Evolutionary conservation across 352 stramenopile genomes (phyloP), one percentile per base, ranked within the genome.

Genomic region (Phytophthora lateralis): DNA sequence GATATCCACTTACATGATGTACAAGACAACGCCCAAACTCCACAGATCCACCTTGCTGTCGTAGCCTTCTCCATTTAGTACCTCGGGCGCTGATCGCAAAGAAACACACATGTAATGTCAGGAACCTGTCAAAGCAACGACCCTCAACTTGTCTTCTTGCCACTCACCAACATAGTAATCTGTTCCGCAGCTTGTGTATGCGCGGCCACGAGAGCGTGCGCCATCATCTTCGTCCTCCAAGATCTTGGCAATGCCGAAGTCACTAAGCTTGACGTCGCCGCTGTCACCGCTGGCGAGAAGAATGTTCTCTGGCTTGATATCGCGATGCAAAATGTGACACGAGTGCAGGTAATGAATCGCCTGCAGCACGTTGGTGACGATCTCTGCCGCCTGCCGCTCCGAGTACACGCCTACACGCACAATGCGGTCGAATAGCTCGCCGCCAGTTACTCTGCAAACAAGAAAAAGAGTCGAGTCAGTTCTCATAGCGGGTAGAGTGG

Each of bases 31-130:
- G 24, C 87, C 87, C 35, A 91, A 75, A 73, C 85, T 94, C 87
- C 87, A 95, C 18, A 93, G 42, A 51, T 95, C 85, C 50, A 95
- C 85, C 68, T 93, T 94, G 75, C 70, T 93, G 81, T 94, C 83
- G 69, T 93, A 93, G 3, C 87, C 83, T 69, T 94, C 82, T 62
- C 82, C 85, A 38, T 92, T 93, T 49, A 93, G 73, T 58, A 95
- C 87, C 48, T 95, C 87, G 2, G 87, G 85, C 10, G 87, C 87
- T 77, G 52, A 34, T 42, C 20, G 63, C n/a, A 53, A 26, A 50
- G 17, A 47, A 17, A 55, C 2, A 49, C 26, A 47, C 24, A 20
- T 2, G 29, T 26, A 51, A 20, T 10, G 24, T 70, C 21, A 64
- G 39, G 41, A 51, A 35, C 11, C 39, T 6, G 12, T 4, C 17